These are phyloP conservation scores for Curvularia spicifera DNA, from an alignment of 2,329 filamentous ascomycete species.

Conservation along the genomic window DNA sequence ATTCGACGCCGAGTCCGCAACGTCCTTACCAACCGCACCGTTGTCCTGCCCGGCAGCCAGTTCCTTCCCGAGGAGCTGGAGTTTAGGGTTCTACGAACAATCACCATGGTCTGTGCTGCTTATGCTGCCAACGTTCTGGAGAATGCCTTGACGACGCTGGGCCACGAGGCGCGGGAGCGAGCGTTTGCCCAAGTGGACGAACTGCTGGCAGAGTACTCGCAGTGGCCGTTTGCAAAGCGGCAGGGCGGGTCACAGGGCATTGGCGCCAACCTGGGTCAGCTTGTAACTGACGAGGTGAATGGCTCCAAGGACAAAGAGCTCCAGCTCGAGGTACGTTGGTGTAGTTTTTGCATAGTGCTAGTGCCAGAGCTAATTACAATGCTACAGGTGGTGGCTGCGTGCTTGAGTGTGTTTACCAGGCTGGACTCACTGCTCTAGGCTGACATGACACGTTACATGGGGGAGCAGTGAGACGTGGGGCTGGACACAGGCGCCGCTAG, in stretches of 20 bases:
- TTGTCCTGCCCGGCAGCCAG: constrained; percentile 83
- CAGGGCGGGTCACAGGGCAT: constrained; percentile 78
- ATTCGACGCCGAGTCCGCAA: constrained; percentile 91
- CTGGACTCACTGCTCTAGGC: constrained; percentile 89
- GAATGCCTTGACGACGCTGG: constrained; percentile 92
- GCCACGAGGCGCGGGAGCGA: constrained; percentile 90
- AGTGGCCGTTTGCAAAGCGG: constrained; percentile 93
- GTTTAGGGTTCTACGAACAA: constrained; percentile 88
- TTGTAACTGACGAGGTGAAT: constrained; percentile 85
- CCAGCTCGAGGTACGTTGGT: constrained; percentile 80
- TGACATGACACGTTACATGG: constrained; percentile 1
- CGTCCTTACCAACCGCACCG: constrained; percentile 89
- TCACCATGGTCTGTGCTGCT: constrained; percentile 96
- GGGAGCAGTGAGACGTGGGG: constrained; percentile 18
- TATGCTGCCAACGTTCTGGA: constrained; percentile 98
- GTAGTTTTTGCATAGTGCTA: background rate
- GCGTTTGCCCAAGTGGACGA: constrained; percentile 98
- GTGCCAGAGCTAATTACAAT: constrained; percentile 30
- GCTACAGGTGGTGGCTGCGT: constrained; percentile 80
- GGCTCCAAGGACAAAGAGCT: constrained; percentile 90
- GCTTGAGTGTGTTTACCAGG: constrained; percentile 94
- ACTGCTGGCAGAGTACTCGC: constrained; percentile 91
- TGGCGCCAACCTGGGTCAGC: constrained; percentile 88
- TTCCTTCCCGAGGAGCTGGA: constrained; percentile 95
- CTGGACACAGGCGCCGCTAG: constrained; percentile 13